Base-by-base conservation (phyloP, 2,329 filamentous ascomycete species). In the Neonectria punicea region DNA sequence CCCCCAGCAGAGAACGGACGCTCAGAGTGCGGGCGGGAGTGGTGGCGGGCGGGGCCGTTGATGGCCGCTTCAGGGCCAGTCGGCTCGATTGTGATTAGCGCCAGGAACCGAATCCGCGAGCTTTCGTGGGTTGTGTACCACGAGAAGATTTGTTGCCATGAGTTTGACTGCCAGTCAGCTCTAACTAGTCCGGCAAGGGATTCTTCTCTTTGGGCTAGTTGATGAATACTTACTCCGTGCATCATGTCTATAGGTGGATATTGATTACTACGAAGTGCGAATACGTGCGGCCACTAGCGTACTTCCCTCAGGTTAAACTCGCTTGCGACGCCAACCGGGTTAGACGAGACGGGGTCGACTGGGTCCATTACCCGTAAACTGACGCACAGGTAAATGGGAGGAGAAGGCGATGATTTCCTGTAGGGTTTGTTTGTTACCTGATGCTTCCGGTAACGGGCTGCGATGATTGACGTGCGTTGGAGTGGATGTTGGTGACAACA, bases 31-130 rank as follows among this genome's bases (percentile, higher is more conserved):
- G 55, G 61, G 61, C 50, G 61, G 61, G 61, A 55, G 49, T 39
- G 43, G 53, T 56, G 53, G 55, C 61, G 50, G 56, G 61, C 55
- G 49, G 61, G 50, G 61, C 50, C 61, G 55, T 63, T 49, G 55
- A 58, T 53, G 53, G 53, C 56, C 18, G 59, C 49, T 39, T 57
- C 44, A 62, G 59, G 59, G 46, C 53, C 39, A 50, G 59, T 54
- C 30, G 30, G 59, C 53, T 56, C 16, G 22, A 53, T 25, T 51
- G 36, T 25, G 55, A 44, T 34, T 53, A 50, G 25, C 39, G 53
- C 18, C 22, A 57, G 43, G 54, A 36, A 57, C 54, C 39, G 20
- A 20, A 36, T 20, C 13, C 44, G 20, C 22, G 58, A 28, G 58
- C 32, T n/a, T 41, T 50, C 13, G n/a, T 56, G 25, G 32, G 8